Conservation (phyloP, 192 early-diverging fungal species). For the Cetraspora pellucida region DNA sequence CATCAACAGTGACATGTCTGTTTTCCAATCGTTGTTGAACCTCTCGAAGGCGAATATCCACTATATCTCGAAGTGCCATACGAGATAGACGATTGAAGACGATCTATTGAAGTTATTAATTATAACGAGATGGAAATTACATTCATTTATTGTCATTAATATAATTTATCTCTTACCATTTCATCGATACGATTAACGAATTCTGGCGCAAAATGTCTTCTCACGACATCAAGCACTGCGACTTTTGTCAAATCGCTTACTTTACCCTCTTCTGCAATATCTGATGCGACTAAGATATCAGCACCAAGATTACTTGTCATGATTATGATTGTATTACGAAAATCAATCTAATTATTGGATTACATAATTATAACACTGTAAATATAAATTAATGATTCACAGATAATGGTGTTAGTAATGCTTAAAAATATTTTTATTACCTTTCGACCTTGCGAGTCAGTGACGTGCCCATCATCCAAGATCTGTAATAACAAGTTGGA, state of each 20-base stretch:
- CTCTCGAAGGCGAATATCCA: conserved; percentile 74
- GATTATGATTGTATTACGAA: conserved; percentile 81
- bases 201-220: conserved; percentile 77
- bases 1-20: conserved; percentile 70
- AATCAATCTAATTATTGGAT: conserved; percentile 53
- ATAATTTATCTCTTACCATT: conserved; percentile 47
- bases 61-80: conserved; percentile 69
- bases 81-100: conserved; percentile 75
- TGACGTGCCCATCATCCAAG: conserved; percentile 79
- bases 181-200: conserved; percentile 83
- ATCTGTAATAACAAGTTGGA: conserved; percentile 93
- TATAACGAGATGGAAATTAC: background rate
- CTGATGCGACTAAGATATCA: conserved; percentile 60
- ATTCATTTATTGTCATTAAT: no score
- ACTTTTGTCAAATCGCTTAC: conserved; percentile 58
- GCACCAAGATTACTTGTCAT: conserved; percentile 83
- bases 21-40: conserved; percentile 72
- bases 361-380: background rate
- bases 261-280: conserved; percentile 44
- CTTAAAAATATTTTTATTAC: background rate
- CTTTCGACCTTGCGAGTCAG: conserved; percentile 77
- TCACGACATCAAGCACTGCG: conserved; percentile 68
- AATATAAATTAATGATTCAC: background rate
- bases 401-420: background rate
- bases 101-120: conserved; percentile 27